Percentiles rank a stretch among this genome's conserved stretches.
Evolutionary conservation across 805 yeast genomes (phyloP).

Genomic region (Kazachstania kunashirensis): DNA sequence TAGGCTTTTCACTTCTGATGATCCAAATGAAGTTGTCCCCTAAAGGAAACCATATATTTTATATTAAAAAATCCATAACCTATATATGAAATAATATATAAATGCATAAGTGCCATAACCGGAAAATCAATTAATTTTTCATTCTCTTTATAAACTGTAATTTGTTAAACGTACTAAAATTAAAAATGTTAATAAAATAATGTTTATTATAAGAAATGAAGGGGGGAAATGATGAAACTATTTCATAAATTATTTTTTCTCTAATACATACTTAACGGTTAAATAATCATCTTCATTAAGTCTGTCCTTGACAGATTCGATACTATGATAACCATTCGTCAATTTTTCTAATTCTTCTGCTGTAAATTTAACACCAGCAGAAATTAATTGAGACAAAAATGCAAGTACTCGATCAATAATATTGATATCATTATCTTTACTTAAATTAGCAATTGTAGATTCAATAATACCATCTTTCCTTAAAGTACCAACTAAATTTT

Average conservation of each 20-base stretch:
- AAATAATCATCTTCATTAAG: slow-evolving; percentile 47
- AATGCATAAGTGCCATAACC: too few species aligned
- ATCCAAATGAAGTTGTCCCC: slow-evolving; percentile 37
- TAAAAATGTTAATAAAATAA: slow-evolving; percentile 5
- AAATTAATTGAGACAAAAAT: slow-evolving; percentile 38
- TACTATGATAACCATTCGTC: slow-evolving; percentile 29
- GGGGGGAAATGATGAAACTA: neutral
- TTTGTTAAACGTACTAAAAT: slow-evolving; percentile 28
- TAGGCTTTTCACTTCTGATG: slow-evolving; percentile 38
- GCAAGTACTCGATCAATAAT: slow-evolving; percentile 49
- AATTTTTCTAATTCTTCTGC: slow-evolving; percentile 35
- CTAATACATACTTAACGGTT: slow-evolving; percentile 38
- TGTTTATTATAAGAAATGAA: neutral
- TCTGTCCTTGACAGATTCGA: slow-evolving; percentile 38
- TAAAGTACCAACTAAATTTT: slow-evolving; percentile 29
- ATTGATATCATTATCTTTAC: slow-evolving; percentile 32
- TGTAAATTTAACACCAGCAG: slow-evolving; percentile 38
- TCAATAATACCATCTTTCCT: slow-evolving; percentile 28
- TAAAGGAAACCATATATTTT: neutral
- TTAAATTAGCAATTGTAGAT: slow-evolving; percentile 21
- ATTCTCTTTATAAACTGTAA: slow-evolving; percentile 28
- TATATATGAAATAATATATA: neutral
- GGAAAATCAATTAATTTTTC: slow-evolving; percentile 2
- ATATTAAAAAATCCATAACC: neutral
- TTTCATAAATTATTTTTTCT: neutral